Conservation (phyloP, 208 protist genomes). For the Leishmania amazonensis region DNA sequence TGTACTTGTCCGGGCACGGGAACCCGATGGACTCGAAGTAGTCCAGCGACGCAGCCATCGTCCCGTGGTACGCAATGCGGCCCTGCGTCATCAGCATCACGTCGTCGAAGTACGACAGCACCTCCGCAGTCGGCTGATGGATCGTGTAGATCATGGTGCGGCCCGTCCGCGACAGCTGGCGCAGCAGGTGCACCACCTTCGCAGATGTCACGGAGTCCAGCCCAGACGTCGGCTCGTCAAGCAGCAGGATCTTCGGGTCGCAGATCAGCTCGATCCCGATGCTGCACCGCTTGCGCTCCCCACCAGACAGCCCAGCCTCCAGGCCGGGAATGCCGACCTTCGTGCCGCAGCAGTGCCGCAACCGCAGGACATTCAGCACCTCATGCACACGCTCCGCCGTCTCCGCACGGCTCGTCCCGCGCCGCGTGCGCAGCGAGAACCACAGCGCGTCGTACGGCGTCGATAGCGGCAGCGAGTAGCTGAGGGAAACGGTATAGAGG, state of each 20-base stretch:
- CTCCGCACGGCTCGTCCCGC: slow-evolving; percentile 41
- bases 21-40: slow-evolving; percentile 89
- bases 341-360: slow-evolving; percentile 68
- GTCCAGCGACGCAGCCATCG: slow-evolving; percentile 50
- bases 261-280: slow-evolving; percentile 91
- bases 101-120: slow-evolving; percentile 92
- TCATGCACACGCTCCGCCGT: slow-evolving; percentile 63
- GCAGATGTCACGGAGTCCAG: slow-evolving; percentile 89
- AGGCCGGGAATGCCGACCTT: slow-evolving; percentile 77
- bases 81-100: slow-evolving; percentile 89
- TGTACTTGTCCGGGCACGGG: slow-evolving; percentile 65
- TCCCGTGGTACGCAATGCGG: slow-evolving; percentile 82
- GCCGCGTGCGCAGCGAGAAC: slow-evolving; percentile 81
- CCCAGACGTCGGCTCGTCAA: slow-evolving; percentile 92
- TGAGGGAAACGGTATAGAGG: not conserved
- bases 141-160: slow-evolving; percentile 94
- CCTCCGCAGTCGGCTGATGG: slow-evolving; percentile 93
- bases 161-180: slow-evolving; percentile 67
- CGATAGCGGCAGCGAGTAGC: slow-evolving; percentile 53
- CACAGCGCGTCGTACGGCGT: slow-evolving; percentile 72
- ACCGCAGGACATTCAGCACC: slow-evolving; percentile 63
- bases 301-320: slow-evolving; percentile 80
- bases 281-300: slow-evolving; percentile 89
- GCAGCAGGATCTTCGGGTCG: slow-evolving; percentile 82
- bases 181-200: slow-evolving; percentile 79